Conservation (phyloP, 257 asterid genomes). For the Echium plantagineum region DNA sequence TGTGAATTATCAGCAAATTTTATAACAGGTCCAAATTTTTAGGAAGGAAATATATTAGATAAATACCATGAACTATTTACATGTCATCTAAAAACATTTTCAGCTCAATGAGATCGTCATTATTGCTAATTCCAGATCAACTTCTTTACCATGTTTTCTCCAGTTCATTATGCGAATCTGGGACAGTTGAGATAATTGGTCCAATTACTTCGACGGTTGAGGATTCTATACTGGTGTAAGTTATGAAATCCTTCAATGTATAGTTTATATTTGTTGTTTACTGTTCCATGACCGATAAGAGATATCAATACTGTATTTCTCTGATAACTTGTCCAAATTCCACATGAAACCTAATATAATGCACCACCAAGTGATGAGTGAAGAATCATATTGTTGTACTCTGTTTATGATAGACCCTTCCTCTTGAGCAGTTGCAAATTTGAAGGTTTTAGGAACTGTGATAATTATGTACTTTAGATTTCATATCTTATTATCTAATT, state of each 20-base stretch:
- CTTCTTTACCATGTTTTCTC: constrained; percentile 10
- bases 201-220: constrained; percentile 82
- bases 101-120: neutral
- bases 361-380: neutral
- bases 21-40: too few species aligned
- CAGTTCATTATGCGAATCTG: constrained; percentile 77
- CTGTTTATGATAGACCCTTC: neutral
- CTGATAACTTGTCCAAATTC: neutral
- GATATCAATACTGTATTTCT: neutral
- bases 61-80: too few species aligned
- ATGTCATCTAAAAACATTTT: too few species aligned
- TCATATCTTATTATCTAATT: constrained; percentile 9
- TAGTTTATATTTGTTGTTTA: constrained; percentile 4
- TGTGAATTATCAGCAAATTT: too few species aligned
- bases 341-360: neutral
- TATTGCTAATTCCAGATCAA: neutral
- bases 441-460: constrained; percentile 4
- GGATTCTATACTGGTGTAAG: constrained; percentile 91
- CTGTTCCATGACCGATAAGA: neutral
- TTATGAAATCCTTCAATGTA: neutral
- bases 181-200: constrained; percentile 90
- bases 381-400: neutral
- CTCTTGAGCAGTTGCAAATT: neutral
- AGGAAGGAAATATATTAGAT: too few species aligned
- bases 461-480: constrained; percentile 9